Percentiles rank a stretch among this genome's conserved stretches.
phyloP scores from a whole-genome alignment of 2,329 filamentous ascomycete species.

The Cladobotryum mycophilum region DNA sequence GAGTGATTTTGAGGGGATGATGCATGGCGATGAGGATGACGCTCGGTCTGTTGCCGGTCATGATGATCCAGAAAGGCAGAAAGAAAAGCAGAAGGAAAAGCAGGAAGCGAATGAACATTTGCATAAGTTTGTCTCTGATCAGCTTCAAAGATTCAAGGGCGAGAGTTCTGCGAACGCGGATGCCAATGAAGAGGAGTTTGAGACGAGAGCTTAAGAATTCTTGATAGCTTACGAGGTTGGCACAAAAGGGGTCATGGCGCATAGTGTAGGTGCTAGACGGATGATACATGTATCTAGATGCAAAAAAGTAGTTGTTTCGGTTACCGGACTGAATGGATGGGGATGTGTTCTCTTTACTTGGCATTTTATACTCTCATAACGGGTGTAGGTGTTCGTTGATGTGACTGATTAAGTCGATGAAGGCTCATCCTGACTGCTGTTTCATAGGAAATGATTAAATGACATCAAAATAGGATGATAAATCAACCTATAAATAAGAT shows the following conservation, averaged over 20 bases:
- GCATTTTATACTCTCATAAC: too few relatives aligned
- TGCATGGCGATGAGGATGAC: conserved; percentile 40
- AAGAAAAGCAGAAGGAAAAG: conserved; percentile 40
- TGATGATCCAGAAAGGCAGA: conserved; percentile 37
- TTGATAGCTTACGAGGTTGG: neutral
- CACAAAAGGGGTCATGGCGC: neutral
- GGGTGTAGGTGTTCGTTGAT: too few relatives aligned
- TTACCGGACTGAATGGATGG: too few relatives aligned
- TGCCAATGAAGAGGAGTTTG: conserved; percentile 39
- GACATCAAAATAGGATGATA: too few relatives aligned
- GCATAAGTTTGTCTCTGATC: conserved; percentile 73
- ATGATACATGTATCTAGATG: too few relatives aligned
- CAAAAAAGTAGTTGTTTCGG: too few relatives aligned
- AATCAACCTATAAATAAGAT: neutral
- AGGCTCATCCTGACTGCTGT: too few relatives aligned
- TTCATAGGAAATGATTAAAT: too few relatives aligned
- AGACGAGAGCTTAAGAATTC: conserved; percentile 31
- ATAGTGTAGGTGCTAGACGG: too few relatives aligned
- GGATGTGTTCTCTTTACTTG: too few relatives aligned
- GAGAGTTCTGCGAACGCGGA: conserved; percentile 16
- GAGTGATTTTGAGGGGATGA: conserved; percentile 63
- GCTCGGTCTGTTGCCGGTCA: conserved; percentile 26
- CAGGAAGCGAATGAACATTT: conserved; percentile 62
- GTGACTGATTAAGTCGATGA: too few relatives aligned
- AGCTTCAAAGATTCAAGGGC: conserved; percentile 62